Evolutionary conservation across 768 basidiomycete species (phyloP).

Genomic region (Amanita thiersii): DNA sequence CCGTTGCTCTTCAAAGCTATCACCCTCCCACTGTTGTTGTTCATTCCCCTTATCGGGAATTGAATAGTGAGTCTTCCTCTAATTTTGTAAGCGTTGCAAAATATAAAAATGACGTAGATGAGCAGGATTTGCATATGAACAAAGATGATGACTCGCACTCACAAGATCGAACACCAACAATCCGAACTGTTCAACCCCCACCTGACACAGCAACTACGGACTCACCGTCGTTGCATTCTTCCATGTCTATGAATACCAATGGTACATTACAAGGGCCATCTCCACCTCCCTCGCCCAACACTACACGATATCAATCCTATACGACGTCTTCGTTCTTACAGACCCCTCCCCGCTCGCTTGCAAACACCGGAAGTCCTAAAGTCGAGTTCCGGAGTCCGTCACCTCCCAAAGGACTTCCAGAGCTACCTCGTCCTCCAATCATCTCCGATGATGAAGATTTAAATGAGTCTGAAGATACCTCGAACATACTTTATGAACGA

Average conservation of each 20-base stretch:
- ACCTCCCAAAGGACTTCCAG: conserved; percentile 53
- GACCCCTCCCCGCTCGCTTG: conserved; percentile 19
- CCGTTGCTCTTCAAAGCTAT: too few relatives aligned
- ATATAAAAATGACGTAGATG: too few relatives aligned
- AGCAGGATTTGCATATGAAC: not conserved
- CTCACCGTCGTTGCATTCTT: not conserved
- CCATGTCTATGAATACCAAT: not conserved
- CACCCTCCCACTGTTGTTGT: too few relatives aligned
- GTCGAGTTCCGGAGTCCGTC: conserved; percentile 55
- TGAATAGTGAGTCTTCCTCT: too few relatives aligned
- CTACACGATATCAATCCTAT: conserved; percentile 11
- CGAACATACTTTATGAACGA: conserved; percentile 1
- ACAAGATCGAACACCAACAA: conserved; percentile 18
- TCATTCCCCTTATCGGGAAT: too few relatives aligned
- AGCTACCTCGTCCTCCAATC: conserved; percentile 60
- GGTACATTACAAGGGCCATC: not conserved
- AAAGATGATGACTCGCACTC: conserved; percentile 10
- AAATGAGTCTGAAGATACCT: conserved; percentile 18
- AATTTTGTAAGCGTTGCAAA: too few relatives aligned
- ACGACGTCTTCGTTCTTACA: conserved; percentile 10
- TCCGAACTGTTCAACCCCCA: conserved; percentile 12
- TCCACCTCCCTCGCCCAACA: conserved; percentile 10
- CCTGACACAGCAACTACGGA: not conserved
- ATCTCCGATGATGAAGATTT: conserved; percentile 40
- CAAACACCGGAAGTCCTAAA: conserved; percentile 25